Percentiles rank a stretch among this genome's conserved stretches.
Conservation (phyloP, 495 filamentous ascomycete genomes). For the Tuber calosporum region DNA sequence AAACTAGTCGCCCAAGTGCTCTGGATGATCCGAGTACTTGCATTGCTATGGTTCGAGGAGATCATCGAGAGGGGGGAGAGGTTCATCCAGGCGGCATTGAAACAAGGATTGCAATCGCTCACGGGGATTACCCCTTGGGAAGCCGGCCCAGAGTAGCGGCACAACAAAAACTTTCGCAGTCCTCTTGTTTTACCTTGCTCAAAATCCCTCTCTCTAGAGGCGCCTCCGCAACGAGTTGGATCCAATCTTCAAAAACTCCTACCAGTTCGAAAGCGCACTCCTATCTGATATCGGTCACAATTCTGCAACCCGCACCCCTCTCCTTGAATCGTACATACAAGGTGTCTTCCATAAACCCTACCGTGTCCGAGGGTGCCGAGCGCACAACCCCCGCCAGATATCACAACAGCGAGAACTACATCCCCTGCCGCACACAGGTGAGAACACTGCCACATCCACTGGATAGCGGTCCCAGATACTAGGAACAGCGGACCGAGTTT, state of each 20-base stretch:
- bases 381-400: slow-evolving; percentile 48
- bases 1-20: too few species aligned
- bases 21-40: too few species aligned
- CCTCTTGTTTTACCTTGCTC: background rate
- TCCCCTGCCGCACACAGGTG: slow-evolving; percentile 44
- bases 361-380: background rate
- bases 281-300: background rate
- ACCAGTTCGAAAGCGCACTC: background rate
- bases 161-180: background rate
- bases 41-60: too few species aligned
- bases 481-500: slow-evolving; percentile 20
- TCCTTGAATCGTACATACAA: background rate
- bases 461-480: slow-evolving; percentile 13
- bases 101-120: background rate
- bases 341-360: background rate
- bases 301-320: background rate
- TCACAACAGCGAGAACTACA: slow-evolving; percentile 45
- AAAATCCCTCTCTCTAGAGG: background rate
- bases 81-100: too few species aligned
- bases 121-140: background rate
- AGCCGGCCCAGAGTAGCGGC: background rate
- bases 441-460: slow-evolving; percentile 3
- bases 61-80: too few species aligned
- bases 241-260: background rate
- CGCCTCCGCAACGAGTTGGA: background rate